phyloP scores from a whole-genome alignment of 345 rosid genomes.

The Populus simonii region DNA sequence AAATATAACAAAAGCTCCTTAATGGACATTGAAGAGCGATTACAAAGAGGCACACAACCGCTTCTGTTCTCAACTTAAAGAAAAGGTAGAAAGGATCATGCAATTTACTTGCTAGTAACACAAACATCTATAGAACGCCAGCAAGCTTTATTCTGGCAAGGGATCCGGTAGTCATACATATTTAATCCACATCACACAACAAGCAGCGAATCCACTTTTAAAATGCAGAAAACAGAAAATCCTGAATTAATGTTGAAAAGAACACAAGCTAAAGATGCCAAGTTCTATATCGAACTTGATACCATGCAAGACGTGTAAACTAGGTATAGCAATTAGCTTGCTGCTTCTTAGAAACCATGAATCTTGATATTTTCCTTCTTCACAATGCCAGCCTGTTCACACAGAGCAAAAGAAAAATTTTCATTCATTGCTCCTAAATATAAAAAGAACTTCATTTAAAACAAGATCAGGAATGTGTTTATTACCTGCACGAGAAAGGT shows the following conservation, averaged over 20 bases:
- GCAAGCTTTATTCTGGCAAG: not conserved
- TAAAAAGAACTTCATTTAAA: not conserved
- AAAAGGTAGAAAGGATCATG: not conserved
- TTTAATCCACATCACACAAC: not conserved
- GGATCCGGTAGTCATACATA: not conserved
- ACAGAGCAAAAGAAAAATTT: not conserved
- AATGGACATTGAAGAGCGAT: too few species aligned
- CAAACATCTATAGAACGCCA: not conserved
- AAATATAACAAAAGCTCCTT: too few species aligned
- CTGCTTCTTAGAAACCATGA: slow-evolving; percentile 72
- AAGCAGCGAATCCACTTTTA: not conserved
- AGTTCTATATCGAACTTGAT: not conserved
- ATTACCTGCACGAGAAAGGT: slow-evolving; percentile 77
- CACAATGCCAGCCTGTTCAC: slow-evolving; percentile 75
- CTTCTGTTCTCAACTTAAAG: too few species aligned
- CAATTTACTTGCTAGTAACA: not conserved
- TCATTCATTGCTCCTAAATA: not conserved
- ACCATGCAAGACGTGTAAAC: not conserved
- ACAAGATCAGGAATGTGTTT: not conserved
- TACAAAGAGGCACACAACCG: too few species aligned
- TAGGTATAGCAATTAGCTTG: not conserved
- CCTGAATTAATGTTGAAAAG: not conserved
- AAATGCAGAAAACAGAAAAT: not conserved
- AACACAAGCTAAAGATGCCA: not conserved
- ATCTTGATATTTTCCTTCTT: slow-evolving; percentile 94